A percentile compares a stretch with the other conserved stretches of the same genome.
These are phyloP conservation scores for Botryotinia convoluta DNA, from an alignment of 2,329 filamentous ascomycete genomes.

Conservation along the genomic window DNA sequence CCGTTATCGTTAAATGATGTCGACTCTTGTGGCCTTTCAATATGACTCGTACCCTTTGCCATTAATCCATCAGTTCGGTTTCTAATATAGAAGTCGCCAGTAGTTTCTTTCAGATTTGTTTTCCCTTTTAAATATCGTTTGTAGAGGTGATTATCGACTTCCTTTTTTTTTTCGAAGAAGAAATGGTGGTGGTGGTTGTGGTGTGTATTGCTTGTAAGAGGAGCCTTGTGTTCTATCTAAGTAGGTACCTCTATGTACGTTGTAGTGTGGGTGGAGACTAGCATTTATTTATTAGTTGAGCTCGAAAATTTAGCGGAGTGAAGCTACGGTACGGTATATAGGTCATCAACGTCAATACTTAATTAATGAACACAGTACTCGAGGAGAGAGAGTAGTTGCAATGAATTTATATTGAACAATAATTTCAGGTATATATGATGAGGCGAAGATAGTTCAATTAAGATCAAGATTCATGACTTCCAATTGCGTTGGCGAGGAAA, in stretches of 20 bases:
- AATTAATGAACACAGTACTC: background rate
- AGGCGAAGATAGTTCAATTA: background rate
- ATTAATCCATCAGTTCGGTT: slow-evolving; percentile 21
- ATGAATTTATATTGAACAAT: background rate
- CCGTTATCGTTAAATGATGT: slow-evolving; percentile 21
- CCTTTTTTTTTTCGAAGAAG: background rate
- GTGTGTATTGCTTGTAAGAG: background rate
- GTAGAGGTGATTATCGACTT: background rate
- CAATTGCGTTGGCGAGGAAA: background rate
- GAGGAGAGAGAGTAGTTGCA: background rate
- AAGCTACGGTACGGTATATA: background rate
- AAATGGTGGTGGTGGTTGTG: background rate
- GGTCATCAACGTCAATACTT: background rate
- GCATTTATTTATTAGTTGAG: background rate
- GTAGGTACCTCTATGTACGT: background rate
- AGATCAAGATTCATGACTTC: background rate
- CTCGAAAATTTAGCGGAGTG: background rate
- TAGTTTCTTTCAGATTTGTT: background rate
- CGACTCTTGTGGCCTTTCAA: slow-evolving; percentile 22
- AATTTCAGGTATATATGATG: background rate
- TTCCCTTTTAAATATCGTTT: background rate
- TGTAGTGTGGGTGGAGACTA: background rate
- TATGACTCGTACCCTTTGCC: slow-evolving; percentile 22
- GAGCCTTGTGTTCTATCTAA: background rate
- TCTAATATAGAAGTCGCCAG: slow-evolving; percentile 8